Evolutionary conservation across 2,329 filamentous ascomycete species (phyloP).

Genomic region (Epichloe typhina): DNA sequence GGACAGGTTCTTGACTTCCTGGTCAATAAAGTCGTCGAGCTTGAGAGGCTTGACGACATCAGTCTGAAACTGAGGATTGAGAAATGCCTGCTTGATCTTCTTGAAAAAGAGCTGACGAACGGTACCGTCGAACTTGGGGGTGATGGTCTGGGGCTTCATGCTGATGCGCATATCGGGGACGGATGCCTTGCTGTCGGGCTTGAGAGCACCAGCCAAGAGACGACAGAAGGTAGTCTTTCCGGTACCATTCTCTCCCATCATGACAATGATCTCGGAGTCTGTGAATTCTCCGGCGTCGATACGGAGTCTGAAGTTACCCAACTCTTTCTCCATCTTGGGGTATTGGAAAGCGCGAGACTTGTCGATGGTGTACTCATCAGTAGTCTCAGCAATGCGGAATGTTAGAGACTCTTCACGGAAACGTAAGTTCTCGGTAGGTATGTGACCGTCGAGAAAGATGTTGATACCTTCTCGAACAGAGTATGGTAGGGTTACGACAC

Average conservation of each 20-base stretch:
- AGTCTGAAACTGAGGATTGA: constrained; percentile 97
- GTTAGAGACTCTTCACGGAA: constrained; percentile 96
- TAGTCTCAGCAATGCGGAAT: constrained; percentile 82
- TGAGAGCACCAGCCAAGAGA: constrained; percentile 82
- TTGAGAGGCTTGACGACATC: constrained; percentile 99
- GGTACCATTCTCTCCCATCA: constrained; percentile 99
- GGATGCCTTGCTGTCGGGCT: constrained; percentile 67
- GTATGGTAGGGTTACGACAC: constrained; percentile 89
- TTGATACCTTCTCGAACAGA: constrained; percentile 99
- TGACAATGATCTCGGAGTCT: constrained; percentile 96
- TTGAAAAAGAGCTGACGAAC: constrained; percentile 99
- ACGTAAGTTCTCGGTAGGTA: constrained; percentile 94
- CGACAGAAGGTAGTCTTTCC: constrained; percentile 99
- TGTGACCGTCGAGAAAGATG: constrained; percentile 96
- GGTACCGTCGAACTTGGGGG: constrained; percentile 92
- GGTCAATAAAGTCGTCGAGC: constrained; percentile 97
- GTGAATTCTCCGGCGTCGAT: constrained; percentile 82
- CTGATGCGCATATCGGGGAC: constrained; percentile 93
- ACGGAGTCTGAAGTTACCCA: constrained; percentile 74
- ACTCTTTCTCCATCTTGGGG: constrained; percentile 82
- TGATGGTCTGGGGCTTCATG: constrained; percentile 99
- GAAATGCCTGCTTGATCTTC: constrained; percentile 94
- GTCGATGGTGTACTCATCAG: constrained; percentile 78
- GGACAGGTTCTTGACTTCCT: constrained; percentile 97
- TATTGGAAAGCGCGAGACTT: constrained; percentile 77